Conservation (phyloP, 2,329 filamentous ascomycete genomes). For the Apiospora marii region DNA sequence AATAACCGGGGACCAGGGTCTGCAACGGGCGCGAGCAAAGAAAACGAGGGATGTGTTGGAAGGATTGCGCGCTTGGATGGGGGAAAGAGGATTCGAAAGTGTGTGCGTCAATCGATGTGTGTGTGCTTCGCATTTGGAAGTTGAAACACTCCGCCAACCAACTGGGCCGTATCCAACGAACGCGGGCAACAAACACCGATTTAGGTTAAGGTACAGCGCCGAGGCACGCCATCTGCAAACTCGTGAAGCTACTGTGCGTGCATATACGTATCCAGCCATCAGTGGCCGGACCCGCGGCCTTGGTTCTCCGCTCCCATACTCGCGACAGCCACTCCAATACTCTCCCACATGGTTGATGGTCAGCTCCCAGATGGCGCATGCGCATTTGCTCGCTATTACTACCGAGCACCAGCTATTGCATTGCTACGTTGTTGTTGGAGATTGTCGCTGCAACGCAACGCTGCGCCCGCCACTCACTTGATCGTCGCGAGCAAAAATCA, state of each 20-base stretch:
- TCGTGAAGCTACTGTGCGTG: constrained; percentile 6
- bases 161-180: neutral
- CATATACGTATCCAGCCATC: constrained; percentile 19
- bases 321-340: neutral
- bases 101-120: neutral
- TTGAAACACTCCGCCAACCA: constrained; percentile 16
- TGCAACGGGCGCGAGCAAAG: neutral
- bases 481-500: neutral
- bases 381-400: neutral
- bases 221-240: constrained; percentile 15
- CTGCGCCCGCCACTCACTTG: constrained; percentile 5
- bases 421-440: neutral
- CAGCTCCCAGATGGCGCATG: neutral
- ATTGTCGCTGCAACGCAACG: constrained; percentile 17
- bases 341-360: constrained; percentile 1
- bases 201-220: constrained; percentile 21
- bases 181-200: constrained; percentile 5
- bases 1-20: neutral
- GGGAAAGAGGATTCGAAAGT: neutral
- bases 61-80: constrained; percentile 9
- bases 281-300: constrained; percentile 1
- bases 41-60: neutral
- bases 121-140: constrained; percentile 1
- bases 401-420: neutral
- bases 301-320: constrained; percentile 6